Base-by-base conservation (phyloP, 1,284 basidiomycete species). In the Taiwanofungus camphoratus region DNA sequence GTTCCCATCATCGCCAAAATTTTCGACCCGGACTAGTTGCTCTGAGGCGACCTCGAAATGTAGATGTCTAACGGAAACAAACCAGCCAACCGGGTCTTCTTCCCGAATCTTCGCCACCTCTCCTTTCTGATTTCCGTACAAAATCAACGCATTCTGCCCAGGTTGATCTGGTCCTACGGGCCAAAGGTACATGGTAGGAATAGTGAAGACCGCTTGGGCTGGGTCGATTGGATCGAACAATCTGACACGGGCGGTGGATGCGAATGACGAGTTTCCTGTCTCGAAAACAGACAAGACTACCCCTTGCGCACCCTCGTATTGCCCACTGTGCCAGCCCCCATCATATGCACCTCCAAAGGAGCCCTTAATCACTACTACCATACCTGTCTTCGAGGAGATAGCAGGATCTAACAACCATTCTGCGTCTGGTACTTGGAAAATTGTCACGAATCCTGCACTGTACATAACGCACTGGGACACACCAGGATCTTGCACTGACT, bases 321-420 rank as follows among this genome's bases (percentile, higher is more conserved):
- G 44, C 12, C 55, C 55, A 26, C 50, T 44, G 34, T 48, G 44
- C 53, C 55, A 56, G n/a, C 51, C 48, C 7, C n/a, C 12, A 20
- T 36, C 36, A 15, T 26, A 13, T 7, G 9, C 34, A 3, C 27
- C 42, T 5, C 29, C 16, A 4, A n/a, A n/a, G 7, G 52, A 42
- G n/a, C 50, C 48, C 6, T 21, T 41, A n/a, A 56, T 40, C 23
- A 29, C 42, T 15, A 56, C 48, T 9, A 50, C 19, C 40, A 53
- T 50, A 5, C 53, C 53, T 2, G 21, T 12, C n/a, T 47, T 36
- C 16, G 42, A 41, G 13, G 42, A 35, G 15, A 54, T 21, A 5
- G 27, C 41, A 1, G 48, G 31, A 20, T 52, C 44, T 5, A 53
- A 35, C 1, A 56, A 32, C 50, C 52, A 53, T 0, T 46, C 39